phyloP scores from a whole-genome alignment of 371 early-diverging fungal species.

The Lichtheimia hyalospora region DNA sequence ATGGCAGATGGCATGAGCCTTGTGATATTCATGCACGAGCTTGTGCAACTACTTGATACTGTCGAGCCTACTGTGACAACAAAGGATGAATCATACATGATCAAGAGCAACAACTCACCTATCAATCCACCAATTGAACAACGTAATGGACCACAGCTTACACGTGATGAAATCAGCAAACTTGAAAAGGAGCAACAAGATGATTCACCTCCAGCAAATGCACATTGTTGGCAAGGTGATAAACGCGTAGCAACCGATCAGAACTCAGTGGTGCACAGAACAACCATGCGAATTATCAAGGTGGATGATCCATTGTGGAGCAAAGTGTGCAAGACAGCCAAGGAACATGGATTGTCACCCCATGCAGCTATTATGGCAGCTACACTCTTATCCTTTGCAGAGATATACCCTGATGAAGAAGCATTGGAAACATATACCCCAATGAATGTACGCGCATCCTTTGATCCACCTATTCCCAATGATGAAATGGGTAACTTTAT shows the following conservation, averaged over 20 bases:
- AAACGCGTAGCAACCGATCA: slow-evolving; percentile 18
- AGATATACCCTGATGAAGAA: slow-evolving; percentile 16
- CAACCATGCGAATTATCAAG: slow-evolving; percentile 14
- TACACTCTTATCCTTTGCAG: slow-evolving; percentile 25
- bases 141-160: slow-evolving; percentile 14
- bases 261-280: slow-evolving; percentile 17
- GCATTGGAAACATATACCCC: slow-evolving; percentile 25
- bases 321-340: slow-evolving; percentile 15
- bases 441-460: slow-evolving; percentile 33
- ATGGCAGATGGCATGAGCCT: slow-evolving; percentile 35
- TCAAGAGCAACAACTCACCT: not conserved
- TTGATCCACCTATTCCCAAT: slow-evolving; percentile 28
- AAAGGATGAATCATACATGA: not conserved
- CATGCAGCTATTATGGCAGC: slow-evolving; percentile 34
- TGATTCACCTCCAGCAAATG: slow-evolving; percentile 9
- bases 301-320: slow-evolving; percentile 15
- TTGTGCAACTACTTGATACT: slow-evolving; percentile 19
- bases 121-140: slow-evolving; percentile 19
- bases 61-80: not conserved
- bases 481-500: slow-evolving; percentile 43
- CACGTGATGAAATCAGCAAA: not conserved
- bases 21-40: slow-evolving; percentile 22
- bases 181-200: slow-evolving; percentile 10
- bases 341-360: slow-evolving; percentile 21
- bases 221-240: slow-evolving; percentile 32